These are phyloP conservation scores for Aegilops speltoides DNA, from an alignment of 176 grass and related monocot species.

Conservation along the genomic window DNA sequence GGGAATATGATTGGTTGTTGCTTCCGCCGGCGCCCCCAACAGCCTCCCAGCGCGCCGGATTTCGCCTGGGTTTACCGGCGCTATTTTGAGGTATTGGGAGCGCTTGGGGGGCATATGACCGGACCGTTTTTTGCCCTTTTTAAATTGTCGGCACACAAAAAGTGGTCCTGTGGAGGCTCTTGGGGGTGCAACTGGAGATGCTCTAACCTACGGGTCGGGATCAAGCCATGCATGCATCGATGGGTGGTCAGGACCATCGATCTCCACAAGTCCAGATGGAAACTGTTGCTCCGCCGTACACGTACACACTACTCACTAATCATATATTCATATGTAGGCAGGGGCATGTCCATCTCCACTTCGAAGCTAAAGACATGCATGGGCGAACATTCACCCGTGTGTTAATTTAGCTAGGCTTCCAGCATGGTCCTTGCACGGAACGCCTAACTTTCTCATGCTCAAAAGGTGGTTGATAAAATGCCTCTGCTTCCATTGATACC, in stretches of 20 bases:
- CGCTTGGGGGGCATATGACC: too few species aligned
- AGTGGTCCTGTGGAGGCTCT: too few species aligned
- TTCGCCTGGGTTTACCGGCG: too few species aligned
- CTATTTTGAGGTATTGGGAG: too few species aligned
- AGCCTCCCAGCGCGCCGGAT: too few species aligned
- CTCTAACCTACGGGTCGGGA: neutral
- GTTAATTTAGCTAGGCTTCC: neutral
- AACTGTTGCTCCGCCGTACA: neutral
- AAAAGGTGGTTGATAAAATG: neutral
- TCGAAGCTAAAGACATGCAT: neutral
- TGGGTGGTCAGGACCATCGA: neutral
- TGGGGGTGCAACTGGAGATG: too few species aligned
- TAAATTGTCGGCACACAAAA: too few species aligned
- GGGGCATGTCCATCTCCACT: neutral
- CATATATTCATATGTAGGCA: neutral
- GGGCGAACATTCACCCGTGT: neutral
- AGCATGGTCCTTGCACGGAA: neutral
- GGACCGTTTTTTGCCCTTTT: too few species aligned
- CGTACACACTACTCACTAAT: neutral
- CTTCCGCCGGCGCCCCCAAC: too few species aligned
- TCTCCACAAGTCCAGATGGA: neutral
- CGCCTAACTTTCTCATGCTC: slow-evolving; percentile 7
- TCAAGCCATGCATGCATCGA: neutral
- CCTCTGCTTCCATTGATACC: neutral
- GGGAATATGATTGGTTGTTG: too few species aligned